Evolutionary conservation across 768 basidiomycete genomes (phyloP), one percentile per base, ranked within the genome.

Genomic region (Boletus coccyginus): DNA sequence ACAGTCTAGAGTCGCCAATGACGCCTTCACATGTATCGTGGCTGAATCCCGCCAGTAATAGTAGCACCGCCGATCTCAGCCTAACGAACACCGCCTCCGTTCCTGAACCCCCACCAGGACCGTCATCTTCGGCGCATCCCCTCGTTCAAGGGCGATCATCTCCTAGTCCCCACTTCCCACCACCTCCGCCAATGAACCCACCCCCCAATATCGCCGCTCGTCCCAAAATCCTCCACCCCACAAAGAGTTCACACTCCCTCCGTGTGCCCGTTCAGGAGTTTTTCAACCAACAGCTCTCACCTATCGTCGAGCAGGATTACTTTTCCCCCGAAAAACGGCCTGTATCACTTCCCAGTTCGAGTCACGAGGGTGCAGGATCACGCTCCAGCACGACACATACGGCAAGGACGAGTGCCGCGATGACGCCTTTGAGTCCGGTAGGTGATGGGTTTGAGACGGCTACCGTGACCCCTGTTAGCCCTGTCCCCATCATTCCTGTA

Each of bases 291-390:
- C 85, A 79, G 44, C 77, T 88, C 38, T 86, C 86, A 2, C 86
- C 87, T 0, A 87, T 88, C 40, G 77, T 77, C 10, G 87, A 88
- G 69, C 80, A 80, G 60, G 83, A 86, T 52, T 86, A 86, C 62
- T 65, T 83, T 52, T 83, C 84, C 7, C 83, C 83, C 0, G 75
- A 77, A 47, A 73, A 71, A 56, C 71, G 73, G 35, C 70, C 74
- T 50, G 69, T 50, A 42, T 75, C 71, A 50, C 68, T 74, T 41
- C 70, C 57, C 14, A 68, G 57, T 50, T 71, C 59, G 5, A 67
- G 64, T 51, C 52, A 60, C 41, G 68, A 66, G 9, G 63, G 64
- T 32, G 57, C 50, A 42, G 73, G 69, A 29, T 62, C 66, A 14
- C 63, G 64, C 21, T 55, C 61, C n/a, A 66, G 63, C 36, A 63